phyloP scores from a whole-genome alignment of 2,329 filamentous ascomycete genomes.

The Microdochium bolleyi region DNA sequence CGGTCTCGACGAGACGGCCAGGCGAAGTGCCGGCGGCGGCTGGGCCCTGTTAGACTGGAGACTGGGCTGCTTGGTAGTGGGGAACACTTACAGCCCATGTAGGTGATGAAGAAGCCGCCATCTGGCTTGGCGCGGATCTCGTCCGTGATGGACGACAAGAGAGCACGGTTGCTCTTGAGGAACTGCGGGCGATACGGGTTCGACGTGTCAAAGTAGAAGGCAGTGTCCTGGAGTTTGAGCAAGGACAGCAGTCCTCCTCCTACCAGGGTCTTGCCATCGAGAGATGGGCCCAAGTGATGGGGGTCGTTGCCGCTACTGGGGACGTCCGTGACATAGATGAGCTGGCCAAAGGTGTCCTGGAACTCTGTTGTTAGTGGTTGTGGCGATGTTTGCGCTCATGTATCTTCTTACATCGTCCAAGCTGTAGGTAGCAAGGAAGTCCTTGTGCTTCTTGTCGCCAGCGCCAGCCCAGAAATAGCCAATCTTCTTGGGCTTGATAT shows the following conservation, averaged over 20 bases:
- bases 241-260: constrained; percentile 51
- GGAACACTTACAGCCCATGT: constrained; percentile 41
- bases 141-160: constrained; percentile 51
- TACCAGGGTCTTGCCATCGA: constrained; percentile 48
- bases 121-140: constrained; percentile 58
- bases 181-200: constrained; percentile 52
- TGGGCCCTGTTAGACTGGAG: constrained; percentile 1
- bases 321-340: constrained; percentile 50
- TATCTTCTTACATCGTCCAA: constrained; percentile 43
- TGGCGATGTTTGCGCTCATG: not conserved
- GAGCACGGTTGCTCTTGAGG: constrained; percentile 49
- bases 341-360: constrained; percentile 50
- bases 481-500: constrained; percentile 57
- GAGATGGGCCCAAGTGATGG: constrained; percentile 46
- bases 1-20: constrained; percentile 53
- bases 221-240: constrained; percentile 53
- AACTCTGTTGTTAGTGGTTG: not conserved
- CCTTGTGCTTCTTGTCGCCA: constrained; percentile 50
- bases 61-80: not conserved
- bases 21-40: constrained; percentile 46
- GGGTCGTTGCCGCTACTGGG: constrained; percentile 52
- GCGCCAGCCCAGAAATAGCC: constrained; percentile 57
- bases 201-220: constrained; percentile 52
- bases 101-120: constrained; percentile 53
- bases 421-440: constrained; percentile 50